Percentiles rank a stretch among this genome's conserved stretches.
Conservation (phyloP, 225 moss, liverwort and hornwort species). For the Anthoceros angustus region DNA sequence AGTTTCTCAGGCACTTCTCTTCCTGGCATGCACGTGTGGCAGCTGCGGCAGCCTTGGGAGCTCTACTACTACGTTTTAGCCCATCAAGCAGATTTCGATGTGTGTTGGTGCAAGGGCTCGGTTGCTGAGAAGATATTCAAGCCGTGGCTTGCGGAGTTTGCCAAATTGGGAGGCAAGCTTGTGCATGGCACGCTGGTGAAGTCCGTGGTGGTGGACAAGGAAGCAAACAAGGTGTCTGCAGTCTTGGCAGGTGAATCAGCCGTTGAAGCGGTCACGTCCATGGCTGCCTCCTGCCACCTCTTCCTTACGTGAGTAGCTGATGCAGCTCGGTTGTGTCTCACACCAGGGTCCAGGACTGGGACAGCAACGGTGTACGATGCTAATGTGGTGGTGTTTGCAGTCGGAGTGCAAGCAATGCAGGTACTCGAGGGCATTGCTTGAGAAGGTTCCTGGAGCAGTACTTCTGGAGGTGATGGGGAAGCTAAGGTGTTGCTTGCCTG, state of each 20-base stretch:
- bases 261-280: too few species aligned
- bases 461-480: too few species aligned
- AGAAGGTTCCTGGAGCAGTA: too few species aligned
- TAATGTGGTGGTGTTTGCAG: neutral
- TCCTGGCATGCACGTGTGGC: constrained; percentile 7
- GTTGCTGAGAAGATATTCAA: constrained; percentile 46
- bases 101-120: constrained; percentile 50
- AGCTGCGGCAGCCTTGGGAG: constrained; percentile 50
- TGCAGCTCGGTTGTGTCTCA: too few species aligned
- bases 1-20: neutral
- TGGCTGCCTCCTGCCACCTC: too few species aligned
- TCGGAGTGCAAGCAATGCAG: constrained; percentile 45
- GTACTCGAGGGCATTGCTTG: constrained; percentile 5
- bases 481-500: neutral
- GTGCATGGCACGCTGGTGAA: constrained; percentile 11
- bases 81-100: constrained; percentile 56
- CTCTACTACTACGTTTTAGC: constrained; percentile 28
- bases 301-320: too few species aligned
- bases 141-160: constrained; percentile 40
- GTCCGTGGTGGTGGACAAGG: constrained; percentile 26
- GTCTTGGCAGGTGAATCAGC: constrained; percentile 27
- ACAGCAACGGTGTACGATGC: constrained; percentile 14
- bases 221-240: constrained; percentile 33
- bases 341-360: constrained; percentile 27
- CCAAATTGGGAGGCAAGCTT: constrained; percentile 36